Conservation (phyloP, 2,329 filamentous ascomycete genomes). For the Myotisia sp. region DNA sequence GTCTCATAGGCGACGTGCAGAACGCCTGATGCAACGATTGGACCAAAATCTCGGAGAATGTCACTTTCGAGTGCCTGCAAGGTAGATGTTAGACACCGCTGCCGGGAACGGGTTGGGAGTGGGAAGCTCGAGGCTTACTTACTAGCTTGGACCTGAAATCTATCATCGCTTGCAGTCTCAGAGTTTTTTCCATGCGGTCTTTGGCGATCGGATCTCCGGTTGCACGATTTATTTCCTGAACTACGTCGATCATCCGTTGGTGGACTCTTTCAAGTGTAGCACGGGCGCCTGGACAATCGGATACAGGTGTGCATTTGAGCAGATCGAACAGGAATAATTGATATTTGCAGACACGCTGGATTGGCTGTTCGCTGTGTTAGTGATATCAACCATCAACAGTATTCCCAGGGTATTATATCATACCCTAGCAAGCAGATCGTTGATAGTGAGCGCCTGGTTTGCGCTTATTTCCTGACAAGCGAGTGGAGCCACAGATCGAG, state of each 20-base stretch:
- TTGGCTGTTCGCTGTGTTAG: slow-evolving; percentile 45
- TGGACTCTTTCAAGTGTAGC: slow-evolving; percentile 63
- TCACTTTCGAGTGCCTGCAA: slow-evolving; percentile 21
- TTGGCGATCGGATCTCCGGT: slow-evolving; percentile 60
- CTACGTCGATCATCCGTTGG: slow-evolving; percentile 56
- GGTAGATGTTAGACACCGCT: neutral
- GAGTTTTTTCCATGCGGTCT: slow-evolving; percentile 62
- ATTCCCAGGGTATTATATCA: slow-evolving; percentile 8
- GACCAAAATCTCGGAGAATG: slow-evolving; percentile 65
- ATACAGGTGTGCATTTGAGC: slow-evolving; percentile 65
- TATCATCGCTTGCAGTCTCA: slow-evolving; percentile 70
- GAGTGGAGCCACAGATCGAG: slow-evolving; percentile 58
- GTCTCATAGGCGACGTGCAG: slow-evolving; percentile 74
- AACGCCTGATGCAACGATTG: slow-evolving; percentile 66
- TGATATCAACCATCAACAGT: slow-evolving; percentile 1
- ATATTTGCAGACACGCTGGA: slow-evolving; percentile 85
- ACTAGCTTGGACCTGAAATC: slow-evolving; percentile 55
- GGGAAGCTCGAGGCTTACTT: too few relatives aligned
- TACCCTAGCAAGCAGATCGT: slow-evolving; percentile 83
- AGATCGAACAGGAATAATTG: slow-evolving; percentile 75
- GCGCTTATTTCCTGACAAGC: slow-evolving; percentile 47
- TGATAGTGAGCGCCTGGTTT: slow-evolving; percentile 65
- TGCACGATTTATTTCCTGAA: slow-evolving; percentile 68
- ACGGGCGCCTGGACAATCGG: slow-evolving; percentile 72
- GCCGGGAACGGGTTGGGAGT: too few relatives aligned